Evolutionary conservation across 306 rosid genomes (phyloP), one percentile per base, ranked within the genome.

Genomic region (Cercis canadensis): DNA sequence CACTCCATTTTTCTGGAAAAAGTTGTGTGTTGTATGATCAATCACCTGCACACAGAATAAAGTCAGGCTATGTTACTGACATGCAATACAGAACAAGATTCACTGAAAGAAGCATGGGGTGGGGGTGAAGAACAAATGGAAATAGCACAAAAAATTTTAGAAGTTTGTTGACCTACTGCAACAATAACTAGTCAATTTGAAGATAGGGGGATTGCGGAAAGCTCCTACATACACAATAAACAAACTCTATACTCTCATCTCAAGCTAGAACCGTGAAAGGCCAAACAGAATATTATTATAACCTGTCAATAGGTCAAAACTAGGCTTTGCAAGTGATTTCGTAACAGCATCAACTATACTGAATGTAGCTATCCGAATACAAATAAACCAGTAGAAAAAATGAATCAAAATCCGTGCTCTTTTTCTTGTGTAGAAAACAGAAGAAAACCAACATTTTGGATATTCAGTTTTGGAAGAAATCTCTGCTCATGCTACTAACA

Each of bases 11-110:
- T 76, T 18, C 79, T 74, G 36, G 62, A 19, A 45, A 24, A 89
- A 89, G 84, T 57, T 1, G 84, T 92, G 92, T 11, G 81, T 1
- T 5, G 98, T 83, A 67, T 81, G 88, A 78, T 89, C 98, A 81
- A 84, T 82, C 72, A 57, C 90, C 98, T 92, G 73, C 40, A 73
- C 56, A 52, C 11, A 64, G 3, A 36, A 68, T 16, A 1, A 19
- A 58, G 37, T 32, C 18, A 57, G 14, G 44, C 16, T 5, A 41
- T 12, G 39, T 11, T 55, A 44, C 4, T 15, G n/a, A 17, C 47
- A 33, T 15, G 51, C 17, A 14, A 49, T 7, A 41, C 63, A 49
- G 49, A 62, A 9, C 55, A 81, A 62, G 19, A 52, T 57, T 55
- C 19, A 45, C 80, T 33, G 21, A 41, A 59, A 46, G 29, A 24